Conservation (phyloP, 495 filamentous ascomycete species). For the Haplographium delicatum region DNA sequence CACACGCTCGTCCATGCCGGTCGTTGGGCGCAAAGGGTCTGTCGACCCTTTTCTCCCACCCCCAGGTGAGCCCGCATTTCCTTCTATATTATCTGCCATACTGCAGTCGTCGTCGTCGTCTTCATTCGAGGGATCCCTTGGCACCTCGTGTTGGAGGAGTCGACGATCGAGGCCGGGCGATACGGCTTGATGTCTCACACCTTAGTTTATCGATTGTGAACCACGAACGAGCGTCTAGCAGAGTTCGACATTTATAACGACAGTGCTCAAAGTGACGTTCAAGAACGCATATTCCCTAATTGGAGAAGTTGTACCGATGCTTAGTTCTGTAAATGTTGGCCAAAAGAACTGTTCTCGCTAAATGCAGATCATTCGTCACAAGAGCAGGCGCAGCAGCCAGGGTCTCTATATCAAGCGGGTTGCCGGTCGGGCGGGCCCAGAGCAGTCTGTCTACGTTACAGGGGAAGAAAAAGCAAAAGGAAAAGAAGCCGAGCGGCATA, state of each 20-base stretch:
- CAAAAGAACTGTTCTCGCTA: not conserved
- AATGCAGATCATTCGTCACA: not conserved
- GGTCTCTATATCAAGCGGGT: too few relatives aligned
- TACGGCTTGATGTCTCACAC: not conserved
- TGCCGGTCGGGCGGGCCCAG: too few relatives aligned
- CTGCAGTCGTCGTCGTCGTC: not conserved
- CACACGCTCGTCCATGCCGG: not conserved
- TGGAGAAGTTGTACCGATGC: too few relatives aligned
- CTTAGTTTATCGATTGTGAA: too few relatives aligned
- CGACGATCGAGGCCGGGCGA: not conserved
- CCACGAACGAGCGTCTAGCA: not conserved
- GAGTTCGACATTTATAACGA: conserved; percentile 1
- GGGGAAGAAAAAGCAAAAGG: too few relatives aligned
- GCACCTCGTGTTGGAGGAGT: not conserved
- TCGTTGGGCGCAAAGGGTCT: conserved; percentile 7
- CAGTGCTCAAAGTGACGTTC: not conserved
- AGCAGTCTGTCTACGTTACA: too few relatives aligned
- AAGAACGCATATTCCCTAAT: too few relatives aligned
- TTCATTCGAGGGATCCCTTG: conserved; percentile 5
- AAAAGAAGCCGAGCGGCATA: too few relatives aligned
- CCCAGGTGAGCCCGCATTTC: not conserved
- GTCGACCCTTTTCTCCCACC: conserved; percentile 6
- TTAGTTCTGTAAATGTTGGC: too few relatives aligned
- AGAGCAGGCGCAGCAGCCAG: not conserved
- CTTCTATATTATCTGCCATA: conserved; percentile 17